Evolutionary conservation across 768 basidiomycete genomes (phyloP).

Genomic region (Tricholoma sp.): DNA sequence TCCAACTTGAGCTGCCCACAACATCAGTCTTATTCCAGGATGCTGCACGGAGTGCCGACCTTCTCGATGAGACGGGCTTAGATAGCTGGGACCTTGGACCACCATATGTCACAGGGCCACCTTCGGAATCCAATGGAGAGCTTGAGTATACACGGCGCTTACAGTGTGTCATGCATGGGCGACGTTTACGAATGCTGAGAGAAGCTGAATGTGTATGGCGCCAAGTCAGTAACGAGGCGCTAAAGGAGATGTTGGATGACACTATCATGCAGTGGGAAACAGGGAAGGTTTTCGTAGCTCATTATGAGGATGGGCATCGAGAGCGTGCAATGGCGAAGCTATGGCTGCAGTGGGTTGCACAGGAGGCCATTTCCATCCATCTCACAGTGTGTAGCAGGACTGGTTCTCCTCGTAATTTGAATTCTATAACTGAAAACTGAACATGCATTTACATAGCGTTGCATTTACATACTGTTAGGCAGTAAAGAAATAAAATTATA

Average conservation of each 20-base stretch:
- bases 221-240: not conserved
- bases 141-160: not conserved
- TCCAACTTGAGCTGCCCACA: too few species aligned
- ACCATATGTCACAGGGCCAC: too few species aligned
- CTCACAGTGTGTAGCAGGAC: not conserved
- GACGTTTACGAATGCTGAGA: conserved; percentile 1
- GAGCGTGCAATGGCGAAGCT: too few species aligned
- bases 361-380: too few species aligned
- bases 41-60: not conserved
- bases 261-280: not conserved
- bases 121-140: too few species aligned
- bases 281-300: not conserved
- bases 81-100: conserved; percentile 1
- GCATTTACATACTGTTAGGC: not conserved
- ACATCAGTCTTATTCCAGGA: too few species aligned
- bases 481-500: too few species aligned
- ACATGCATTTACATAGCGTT: not conserved
- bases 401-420: not conserved
- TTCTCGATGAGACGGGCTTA: not conserved
- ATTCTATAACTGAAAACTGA: not conserved
- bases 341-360: too few species aligned
- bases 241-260: too few species aligned
- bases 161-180: conserved; percentile 2
- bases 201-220: not conserved
- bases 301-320: not conserved